Percentiles rank a stretch among this genome's conserved stretches.
These are phyloP conservation scores for Gautieria morchelliformis DNA, from an alignment of 768 basidiomycete genomes.

Conservation along the genomic window DNA sequence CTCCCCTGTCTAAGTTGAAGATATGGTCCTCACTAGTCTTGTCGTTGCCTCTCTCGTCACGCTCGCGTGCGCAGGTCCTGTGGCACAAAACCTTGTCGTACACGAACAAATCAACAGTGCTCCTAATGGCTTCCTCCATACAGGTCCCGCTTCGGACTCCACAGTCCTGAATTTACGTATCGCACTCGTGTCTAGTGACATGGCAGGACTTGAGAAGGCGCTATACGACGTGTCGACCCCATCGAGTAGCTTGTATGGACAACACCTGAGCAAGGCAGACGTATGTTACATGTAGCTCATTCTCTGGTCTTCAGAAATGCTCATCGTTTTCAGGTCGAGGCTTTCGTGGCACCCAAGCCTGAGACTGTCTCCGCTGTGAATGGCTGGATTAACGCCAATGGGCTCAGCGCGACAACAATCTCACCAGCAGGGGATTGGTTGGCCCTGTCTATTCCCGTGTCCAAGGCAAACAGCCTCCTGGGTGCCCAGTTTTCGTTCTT, in stretches of 20 bases:
- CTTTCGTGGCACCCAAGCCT: slow-evolving; percentile 19
- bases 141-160: slow-evolving; percentile 15
- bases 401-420: slow-evolving; percentile 13
- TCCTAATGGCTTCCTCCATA: slow-evolving; percentile 20
- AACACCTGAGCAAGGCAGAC: slow-evolving; percentile 25
- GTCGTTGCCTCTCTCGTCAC: slow-evolving; percentile 1
- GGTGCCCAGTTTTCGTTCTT: slow-evolving; percentile 20
- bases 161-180: slow-evolving; percentile 26
- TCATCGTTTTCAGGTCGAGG: slow-evolving; percentile 16
- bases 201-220: slow-evolving; percentile 25
- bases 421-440: slow-evolving; percentile 23
- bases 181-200: slow-evolving; percentile 26
- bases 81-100: slow-evolving; percentile 12
- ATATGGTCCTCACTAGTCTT: background rate
- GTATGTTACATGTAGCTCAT: slow-evolving; percentile 11
- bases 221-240: slow-evolving; percentile 30
- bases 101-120: slow-evolving; percentile 16
- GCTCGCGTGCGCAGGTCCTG: slow-evolving; percentile 6
- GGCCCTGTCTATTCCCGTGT: slow-evolving; percentile 16
- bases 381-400: slow-evolving; percentile 17
- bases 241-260: slow-evolving; percentile 22
- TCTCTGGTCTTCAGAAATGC: background rate
- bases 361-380: slow-evolving; percentile 18
- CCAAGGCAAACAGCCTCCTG: slow-evolving; percentile 20
- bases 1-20: background rate